Base-by-base conservation (phyloP, 768 basidiomycete genomes). In the Boletus sp. region DNA sequence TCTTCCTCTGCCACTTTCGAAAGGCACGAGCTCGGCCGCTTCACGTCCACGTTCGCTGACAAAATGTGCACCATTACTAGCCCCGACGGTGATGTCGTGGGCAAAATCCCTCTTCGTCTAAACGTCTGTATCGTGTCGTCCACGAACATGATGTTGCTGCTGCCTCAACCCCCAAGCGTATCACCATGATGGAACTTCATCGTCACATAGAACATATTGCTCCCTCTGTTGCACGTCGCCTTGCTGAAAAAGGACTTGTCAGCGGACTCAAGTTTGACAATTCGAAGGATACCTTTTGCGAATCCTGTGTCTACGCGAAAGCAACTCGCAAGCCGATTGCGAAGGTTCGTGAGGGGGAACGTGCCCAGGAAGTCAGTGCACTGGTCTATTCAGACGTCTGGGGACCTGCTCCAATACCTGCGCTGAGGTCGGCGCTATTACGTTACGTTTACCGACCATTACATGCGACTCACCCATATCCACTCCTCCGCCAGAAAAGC, bases 1-100 rank as follows among this genome's bases (percentile, higher is more conserved):
- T 78, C 80, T 8, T 69, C 78, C 7, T 74, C 87, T 8, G 78
- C 80, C 2, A 79, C 80, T 0, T 98, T 98, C 62, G 76, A 78
- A 37, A 81, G 80, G 5, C 84, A 83, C 70, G 89, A 90, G 55
- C n/a, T n/a, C n/a, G n/a, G n/a, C n/a, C n/a, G n/a, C n/a, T n/a
- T n/a, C n/a, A n/a, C n/a, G n/a, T n/a, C n/a, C n/a, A n/a, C n/a
- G n/a, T n/a, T n/a, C n/a, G n/a, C n/a, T n/a, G n/a, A n/a, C n/a
- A n/a, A n/a, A n/a, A n/a, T n/a, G n/a, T n/a, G n/a, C n/a, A n/a
- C n/a, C n/a, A n/a, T n/a, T n/a, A n/a, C n/a, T n/a, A n/a, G n/a
- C n/a, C n/a, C n/a, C n/a, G n/a, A n/a, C n/a, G n/a, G n/a, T n/a
- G n/a, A n/a, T n/a, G n/a, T n/a, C n/a, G n/a, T n/a, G 32, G 32